Evolutionary conservation across 1,284 basidiomycete species (phyloP), one percentile per base, ranked within the genome.

Genomic region (Sporisorium graminicola): DNA sequence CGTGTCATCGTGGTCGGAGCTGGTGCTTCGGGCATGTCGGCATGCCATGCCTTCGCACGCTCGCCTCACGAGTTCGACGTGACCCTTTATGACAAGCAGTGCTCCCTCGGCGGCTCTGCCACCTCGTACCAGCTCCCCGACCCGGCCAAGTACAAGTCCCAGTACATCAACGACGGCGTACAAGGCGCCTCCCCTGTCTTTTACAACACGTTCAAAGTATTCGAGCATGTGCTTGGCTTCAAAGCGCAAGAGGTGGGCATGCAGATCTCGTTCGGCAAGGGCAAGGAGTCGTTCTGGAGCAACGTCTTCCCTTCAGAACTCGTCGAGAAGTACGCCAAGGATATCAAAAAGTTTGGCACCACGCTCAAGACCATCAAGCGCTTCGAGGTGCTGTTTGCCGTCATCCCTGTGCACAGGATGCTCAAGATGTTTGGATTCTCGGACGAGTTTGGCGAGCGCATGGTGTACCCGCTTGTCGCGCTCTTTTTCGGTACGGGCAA

Each of bases 401-500:
- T 81, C 24, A 80, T 82, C 51, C 81, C 81, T 10, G 80, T 82
- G 13, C 63, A 77, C 44, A 49, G 63, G 6, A 82, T 82, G 80
- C 58, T 83, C 31, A 71, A 68, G 52, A 58, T 83, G 62, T 82
- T 83, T 56, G 72, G 79, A 13, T 83, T 79, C 58, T 72, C 74
- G 2, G 72, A 79, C 53, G 89, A 88, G 63, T 90, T 90, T 74
- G 89, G 89, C 4, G 89, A 90, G 69, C 86, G 88, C 40, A 89
- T 90, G 86, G 88, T 90, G 7, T 90, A 89, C 69, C 89, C 90
- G 3, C 86, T 90, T 13, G 88, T 89, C 10, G 89, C 89, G 0
- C 86, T 90, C 40, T 90, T 90, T 84, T 85, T 90, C 88, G 89
- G 89, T 20, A 90, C 89, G n/a, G 89, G 90, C 1, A 90, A 90